Conservation (phyloP, 805 yeast genomes). For the Saccharomycopsis amapae region DNA sequence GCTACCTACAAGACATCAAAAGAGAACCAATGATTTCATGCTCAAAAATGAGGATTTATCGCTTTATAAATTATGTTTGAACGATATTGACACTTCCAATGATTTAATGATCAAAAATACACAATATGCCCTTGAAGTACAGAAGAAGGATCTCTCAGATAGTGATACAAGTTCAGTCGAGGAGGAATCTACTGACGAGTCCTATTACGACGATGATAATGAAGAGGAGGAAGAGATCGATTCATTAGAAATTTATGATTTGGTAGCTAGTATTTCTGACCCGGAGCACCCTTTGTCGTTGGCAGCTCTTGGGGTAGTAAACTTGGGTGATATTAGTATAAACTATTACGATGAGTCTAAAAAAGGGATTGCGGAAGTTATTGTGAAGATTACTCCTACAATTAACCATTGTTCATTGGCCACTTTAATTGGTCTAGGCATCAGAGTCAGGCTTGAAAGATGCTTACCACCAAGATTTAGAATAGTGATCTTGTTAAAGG, state of each 20-base stretch:
- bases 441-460: constrained; percentile 84
- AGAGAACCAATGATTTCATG: background rate
- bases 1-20: constrained; percentile 58
- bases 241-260: constrained; percentile 81
- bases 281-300: constrained; percentile 96
- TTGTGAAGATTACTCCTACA: constrained; percentile 89
- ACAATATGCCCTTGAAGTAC: too few relatives aligned
- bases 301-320: constrained; percentile 92
- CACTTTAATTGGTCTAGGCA: constrained; percentile 90
- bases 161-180: background rate
- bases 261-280: constrained; percentile 81
- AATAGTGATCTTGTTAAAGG: constrained; percentile 69
- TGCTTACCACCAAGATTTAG: constrained; percentile 81
- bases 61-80: constrained; percentile 1
- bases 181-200: background rate
- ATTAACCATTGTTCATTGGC: constrained; percentile 97
- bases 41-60: constrained; percentile 22
- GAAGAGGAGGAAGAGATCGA: constrained; percentile 50
- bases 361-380: constrained; percentile 60
- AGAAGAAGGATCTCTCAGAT: too few relatives aligned
- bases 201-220: constrained; percentile 24
- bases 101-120: background rate
- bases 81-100: constrained; percentile 17
- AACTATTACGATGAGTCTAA: constrained; percentile 26
- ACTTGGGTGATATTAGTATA: constrained; percentile 71